Percentiles rank a stretch among this genome's conserved stretches.
Conservation (phyloP, 129 eudicot genomes). For the Chrysanthemum seticuspe region DNA sequence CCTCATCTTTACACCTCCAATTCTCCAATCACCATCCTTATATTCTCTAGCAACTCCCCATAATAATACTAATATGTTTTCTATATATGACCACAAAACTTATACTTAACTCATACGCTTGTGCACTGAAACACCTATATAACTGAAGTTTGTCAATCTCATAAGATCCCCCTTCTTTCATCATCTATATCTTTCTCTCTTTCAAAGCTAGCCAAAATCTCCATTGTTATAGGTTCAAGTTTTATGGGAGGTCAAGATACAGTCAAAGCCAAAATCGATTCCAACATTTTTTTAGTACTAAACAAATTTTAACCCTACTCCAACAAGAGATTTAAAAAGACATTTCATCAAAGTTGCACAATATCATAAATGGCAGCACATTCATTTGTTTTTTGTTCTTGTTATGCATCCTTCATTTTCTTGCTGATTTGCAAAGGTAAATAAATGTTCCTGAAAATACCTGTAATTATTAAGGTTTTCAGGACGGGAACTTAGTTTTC, state of each 20-base stretch:
- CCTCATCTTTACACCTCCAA: slow-evolving; percentile 33
- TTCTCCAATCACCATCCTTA: slow-evolving; percentile 35
- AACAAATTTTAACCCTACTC: slow-evolving; percentile 5
- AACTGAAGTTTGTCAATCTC: slow-evolving; percentile 20
- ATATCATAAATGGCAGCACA: slow-evolving; percentile 28
- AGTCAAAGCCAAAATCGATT: slow-evolving; percentile 8
- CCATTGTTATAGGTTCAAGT: slow-evolving; percentile 17
- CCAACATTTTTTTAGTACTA: not conserved
- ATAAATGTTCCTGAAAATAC: not conserved
- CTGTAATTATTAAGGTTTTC: no score
- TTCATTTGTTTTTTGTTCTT: slow-evolving; percentile 31
- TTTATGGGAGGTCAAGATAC: slow-evolving; percentile 14
- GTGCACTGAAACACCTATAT: slow-evolving; percentile 22
- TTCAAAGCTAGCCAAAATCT: slow-evolving; percentile 2
- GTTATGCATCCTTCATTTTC: slow-evolving; percentile 28
- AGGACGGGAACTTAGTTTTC: no score
- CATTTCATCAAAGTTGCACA: slow-evolving; percentile 8
- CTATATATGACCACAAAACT: slow-evolving; percentile 1
- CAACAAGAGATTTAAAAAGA: slow-evolving; percentile 10
- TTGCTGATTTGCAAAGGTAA: slow-evolving; percentile 34
- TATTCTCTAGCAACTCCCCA: slow-evolving; percentile 25
- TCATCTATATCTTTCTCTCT: slow-evolving; percentile 4
- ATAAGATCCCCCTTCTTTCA: slow-evolving; percentile 27
- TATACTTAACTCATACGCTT: slow-evolving; percentile 19
- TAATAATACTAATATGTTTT: not conserved